Conservation (phyloP, 2,329 filamentous ascomycete species). For the Pezicula neosporulosa region DNA sequence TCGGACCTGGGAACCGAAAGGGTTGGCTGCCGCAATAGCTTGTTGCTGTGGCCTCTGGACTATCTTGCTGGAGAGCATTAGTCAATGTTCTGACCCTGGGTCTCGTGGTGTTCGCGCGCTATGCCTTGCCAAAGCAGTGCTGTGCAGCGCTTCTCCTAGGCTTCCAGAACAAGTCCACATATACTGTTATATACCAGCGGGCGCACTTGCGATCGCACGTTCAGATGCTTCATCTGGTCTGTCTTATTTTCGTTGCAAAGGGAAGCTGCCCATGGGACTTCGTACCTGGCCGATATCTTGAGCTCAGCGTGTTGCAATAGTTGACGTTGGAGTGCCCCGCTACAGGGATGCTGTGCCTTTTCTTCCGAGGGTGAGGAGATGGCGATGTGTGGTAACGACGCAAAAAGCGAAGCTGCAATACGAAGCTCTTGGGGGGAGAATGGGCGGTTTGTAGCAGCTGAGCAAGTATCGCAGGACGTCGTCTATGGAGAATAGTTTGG, state of each 20-base stretch:
- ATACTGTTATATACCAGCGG: background rate
- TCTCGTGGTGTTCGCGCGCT: too few relatives aligned
- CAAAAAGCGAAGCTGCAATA: too few relatives aligned
- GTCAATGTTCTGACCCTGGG: too few relatives aligned
- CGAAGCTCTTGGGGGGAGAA: too few relatives aligned
- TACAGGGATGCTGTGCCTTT: constrained; percentile 17
- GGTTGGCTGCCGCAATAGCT: constrained; percentile 6
- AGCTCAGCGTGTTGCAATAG: constrained; percentile 17
- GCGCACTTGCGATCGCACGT: constrained; percentile 5
- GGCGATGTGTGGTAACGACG: constrained; percentile 3
- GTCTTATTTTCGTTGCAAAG: constrained; percentile 1
- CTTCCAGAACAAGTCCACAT: constrained; percentile 9
- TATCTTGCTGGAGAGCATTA: constrained; percentile 8
- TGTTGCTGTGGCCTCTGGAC: constrained; percentile 2
- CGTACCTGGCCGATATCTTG: constrained; percentile 16
- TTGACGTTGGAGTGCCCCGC: constrained; percentile 21
- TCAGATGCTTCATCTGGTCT: constrained; percentile 11
- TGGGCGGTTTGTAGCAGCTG: too few relatives aligned
- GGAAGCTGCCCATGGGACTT: background rate
- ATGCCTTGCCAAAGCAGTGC: background rate
- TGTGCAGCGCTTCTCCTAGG: background rate
- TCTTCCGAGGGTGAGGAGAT: constrained; percentile 3
- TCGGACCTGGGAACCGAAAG: constrained; percentile 1
- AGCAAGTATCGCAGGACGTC: background rate
- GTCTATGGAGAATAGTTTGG: background rate